phyloP scores from a whole-genome alignment of 768 basidiomycete genomes.

The Rhizopogon rudus region DNA sequence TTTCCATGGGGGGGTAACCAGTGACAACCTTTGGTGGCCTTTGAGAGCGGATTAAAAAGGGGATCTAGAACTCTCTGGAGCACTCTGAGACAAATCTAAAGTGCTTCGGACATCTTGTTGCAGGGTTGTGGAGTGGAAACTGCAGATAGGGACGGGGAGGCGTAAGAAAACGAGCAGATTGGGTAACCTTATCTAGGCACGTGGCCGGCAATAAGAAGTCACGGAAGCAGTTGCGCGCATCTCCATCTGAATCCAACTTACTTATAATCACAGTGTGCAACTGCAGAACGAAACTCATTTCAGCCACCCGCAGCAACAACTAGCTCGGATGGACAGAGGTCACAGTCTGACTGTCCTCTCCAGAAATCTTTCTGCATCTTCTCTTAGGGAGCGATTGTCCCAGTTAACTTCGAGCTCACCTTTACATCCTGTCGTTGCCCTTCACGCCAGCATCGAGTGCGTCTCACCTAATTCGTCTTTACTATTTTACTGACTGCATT shows the following conservation, averaged over 20 bases:
- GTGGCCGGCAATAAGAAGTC: background rate
- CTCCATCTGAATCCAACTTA: too few relatives aligned
- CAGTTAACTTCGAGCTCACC: conserved; percentile 50
- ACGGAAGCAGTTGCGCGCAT: background rate
- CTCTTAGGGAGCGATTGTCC: conserved; percentile 59
- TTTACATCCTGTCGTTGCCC: conserved; percentile 55
- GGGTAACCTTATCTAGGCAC: too few relatives aligned
- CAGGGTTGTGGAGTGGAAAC: too few relatives aligned
- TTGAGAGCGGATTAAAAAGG: too few relatives aligned
- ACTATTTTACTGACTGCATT: background rate
- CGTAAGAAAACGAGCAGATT: too few relatives aligned
- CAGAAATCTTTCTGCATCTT: conserved; percentile 54
- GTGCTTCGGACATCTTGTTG: too few relatives aligned
- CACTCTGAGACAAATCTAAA: too few relatives aligned
- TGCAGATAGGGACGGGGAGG: too few relatives aligned
- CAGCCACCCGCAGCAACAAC: conserved; percentile 1
- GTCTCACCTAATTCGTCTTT: conserved; percentile 22
- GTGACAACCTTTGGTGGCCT: too few relatives aligned
- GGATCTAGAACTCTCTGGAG: too few relatives aligned
- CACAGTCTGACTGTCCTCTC: conserved; percentile 32
- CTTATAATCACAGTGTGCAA: background rate
- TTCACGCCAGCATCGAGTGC: conserved; percentile 73
- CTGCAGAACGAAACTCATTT: background rate
- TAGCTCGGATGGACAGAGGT: conserved; percentile 26
- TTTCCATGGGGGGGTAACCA: too few relatives aligned